Conservation (phyloP, 139 green algal genomes). For the Picochlorum sp. region DNA sequence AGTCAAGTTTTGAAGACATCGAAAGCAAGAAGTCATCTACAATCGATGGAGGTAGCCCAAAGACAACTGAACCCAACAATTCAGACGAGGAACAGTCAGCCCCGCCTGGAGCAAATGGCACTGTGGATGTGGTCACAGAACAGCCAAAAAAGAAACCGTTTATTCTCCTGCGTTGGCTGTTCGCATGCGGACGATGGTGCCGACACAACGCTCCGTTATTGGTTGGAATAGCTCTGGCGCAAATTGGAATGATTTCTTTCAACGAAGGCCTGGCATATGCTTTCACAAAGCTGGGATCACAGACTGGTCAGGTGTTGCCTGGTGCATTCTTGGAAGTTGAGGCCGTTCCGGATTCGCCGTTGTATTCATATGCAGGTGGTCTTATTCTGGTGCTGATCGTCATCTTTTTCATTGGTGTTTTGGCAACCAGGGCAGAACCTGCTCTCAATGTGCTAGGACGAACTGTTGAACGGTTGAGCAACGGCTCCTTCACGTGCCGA, state of each 20-base stretch:
- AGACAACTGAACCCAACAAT: background rate
- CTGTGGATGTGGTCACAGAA: background rate
- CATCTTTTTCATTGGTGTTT: slow-evolving; percentile 26
- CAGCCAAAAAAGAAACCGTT: slow-evolving; percentile 1
- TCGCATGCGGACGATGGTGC: background rate
- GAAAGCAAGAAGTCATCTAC: background rate
- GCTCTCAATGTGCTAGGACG: slow-evolving; percentile 39
- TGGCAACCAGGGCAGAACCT: slow-evolving; percentile 37
- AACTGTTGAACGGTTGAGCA: slow-evolving; percentile 36
- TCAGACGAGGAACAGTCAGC: background rate
- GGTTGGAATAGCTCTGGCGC: slow-evolving; percentile 16
- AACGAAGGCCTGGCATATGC: slow-evolving; percentile 41
- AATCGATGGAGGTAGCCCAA: background rate
- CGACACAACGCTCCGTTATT: slow-evolving; percentile 12
- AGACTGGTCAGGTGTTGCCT: slow-evolving; percentile 29
- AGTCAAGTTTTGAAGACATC: background rate
- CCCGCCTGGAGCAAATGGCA: background rate
- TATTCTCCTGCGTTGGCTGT: background rate
- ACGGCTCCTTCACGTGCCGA: slow-evolving; percentile 26
- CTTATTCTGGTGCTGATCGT: slow-evolving; percentile 22
- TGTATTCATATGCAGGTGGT: slow-evolving; percentile 26
- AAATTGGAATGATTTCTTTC: slow-evolving; percentile 44
- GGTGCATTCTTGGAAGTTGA: slow-evolving; percentile 20
- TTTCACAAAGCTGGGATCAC: slow-evolving; percentile 31
- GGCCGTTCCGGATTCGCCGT: slow-evolving; percentile 1